Evolutionary conservation across 1,139 yeast species (phyloP).

Genomic region (Candida smagusa): DNA sequence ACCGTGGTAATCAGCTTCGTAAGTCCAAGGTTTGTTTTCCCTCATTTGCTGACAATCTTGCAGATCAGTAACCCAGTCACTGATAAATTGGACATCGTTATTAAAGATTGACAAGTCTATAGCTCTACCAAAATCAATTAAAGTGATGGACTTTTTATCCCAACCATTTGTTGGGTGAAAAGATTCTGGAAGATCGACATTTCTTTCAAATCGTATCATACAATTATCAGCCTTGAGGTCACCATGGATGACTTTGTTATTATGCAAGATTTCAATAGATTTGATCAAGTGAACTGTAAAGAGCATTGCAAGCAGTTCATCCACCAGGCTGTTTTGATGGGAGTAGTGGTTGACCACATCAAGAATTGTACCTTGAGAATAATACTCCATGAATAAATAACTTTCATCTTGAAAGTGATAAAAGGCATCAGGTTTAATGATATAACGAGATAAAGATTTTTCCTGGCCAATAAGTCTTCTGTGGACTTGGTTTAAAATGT

Average conservation of each 20-base stretch:
- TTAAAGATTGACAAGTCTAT: slow-evolving; percentile 62
- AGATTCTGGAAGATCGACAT: slow-evolving; percentile 17
- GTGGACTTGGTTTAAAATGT: slow-evolving; percentile 59
- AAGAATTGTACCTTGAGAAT: slow-evolving; percentile 69
- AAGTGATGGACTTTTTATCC: slow-evolving; percentile 53
- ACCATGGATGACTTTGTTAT: slow-evolving; percentile 71
- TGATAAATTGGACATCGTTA: slow-evolving; percentile 49
- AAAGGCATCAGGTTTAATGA: slow-evolving; percentile 52
- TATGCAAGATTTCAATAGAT: slow-evolving; percentile 61
- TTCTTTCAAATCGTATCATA: slow-evolving; percentile 57
- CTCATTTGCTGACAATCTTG: slow-evolving; percentile 81
- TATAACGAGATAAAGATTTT: slow-evolving; percentile 18
- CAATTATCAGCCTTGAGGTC: slow-evolving; percentile 86
- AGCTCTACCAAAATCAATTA: slow-evolving; percentile 85
- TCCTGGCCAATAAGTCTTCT: slow-evolving; percentile 23
- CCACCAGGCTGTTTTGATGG: slow-evolving; percentile 33
- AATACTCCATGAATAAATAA: slow-evolving; percentile 66
- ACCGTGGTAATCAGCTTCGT: slow-evolving; percentile 84
- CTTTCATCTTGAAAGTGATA: slow-evolving; percentile 70
- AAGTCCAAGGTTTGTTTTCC: slow-evolving; percentile 64
- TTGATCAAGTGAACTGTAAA: slow-evolving; percentile 62
- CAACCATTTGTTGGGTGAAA: slow-evolving; percentile 41
- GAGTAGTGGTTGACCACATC: slow-evolving; percentile 61
- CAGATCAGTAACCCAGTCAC: slow-evolving; percentile 62
- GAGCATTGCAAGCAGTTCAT: slow-evolving; percentile 64